Conservation (phyloP, 2,329 filamentous ascomycete species). For the Botrytis pseudocinerea region DNA sequence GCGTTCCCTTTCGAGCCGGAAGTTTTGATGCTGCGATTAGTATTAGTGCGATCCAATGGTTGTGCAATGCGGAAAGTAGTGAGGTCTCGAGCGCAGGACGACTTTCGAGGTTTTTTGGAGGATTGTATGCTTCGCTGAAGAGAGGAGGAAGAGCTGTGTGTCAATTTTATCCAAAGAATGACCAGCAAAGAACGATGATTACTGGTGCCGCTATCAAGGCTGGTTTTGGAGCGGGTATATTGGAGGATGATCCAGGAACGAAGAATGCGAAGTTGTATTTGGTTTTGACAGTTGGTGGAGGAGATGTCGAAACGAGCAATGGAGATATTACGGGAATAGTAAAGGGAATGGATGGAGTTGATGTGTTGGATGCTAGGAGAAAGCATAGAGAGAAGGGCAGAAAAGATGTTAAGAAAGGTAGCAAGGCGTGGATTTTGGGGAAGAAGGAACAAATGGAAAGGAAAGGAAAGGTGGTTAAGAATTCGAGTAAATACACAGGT, state of each 20-base stretch:
- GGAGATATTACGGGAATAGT: conserved; percentile 90
- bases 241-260: conserved; percentile 94
- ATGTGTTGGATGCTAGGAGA: conserved; percentile 70
- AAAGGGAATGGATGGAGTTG: conserved; percentile 82
- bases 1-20: conserved; percentile 88
- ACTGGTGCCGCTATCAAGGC: conserved; percentile 86
- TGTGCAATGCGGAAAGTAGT: conserved; percentile 91
- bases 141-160: conserved; percentile 88
- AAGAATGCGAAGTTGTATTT: conserved; percentile 98
- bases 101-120: conserved; percentile 85
- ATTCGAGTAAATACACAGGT: conserved; percentile 89
- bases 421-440: conserved; percentile 78
- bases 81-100: conserved; percentile 80
- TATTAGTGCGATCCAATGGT: conserved; percentile 96
- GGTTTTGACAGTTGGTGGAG: conserved; percentile 82
- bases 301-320: conserved; percentile 46
- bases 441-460: conserved; percentile 93
- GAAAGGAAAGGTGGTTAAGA: conserved; percentile 93
- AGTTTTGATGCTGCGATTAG: conserved; percentile 93
- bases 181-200: conserved; percentile 89
- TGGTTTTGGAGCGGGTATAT: conserved; percentile 89
- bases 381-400: conserved; percentile 50
- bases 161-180: conserved; percentile 98
- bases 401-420: conserved; percentile 71
- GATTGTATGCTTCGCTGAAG: conserved; percentile 79